These are phyloP conservation scores for Vanrija sp. DNA, from an alignment of 1,284 basidiomycete genomes.

Conservation along the genomic window DNA sequence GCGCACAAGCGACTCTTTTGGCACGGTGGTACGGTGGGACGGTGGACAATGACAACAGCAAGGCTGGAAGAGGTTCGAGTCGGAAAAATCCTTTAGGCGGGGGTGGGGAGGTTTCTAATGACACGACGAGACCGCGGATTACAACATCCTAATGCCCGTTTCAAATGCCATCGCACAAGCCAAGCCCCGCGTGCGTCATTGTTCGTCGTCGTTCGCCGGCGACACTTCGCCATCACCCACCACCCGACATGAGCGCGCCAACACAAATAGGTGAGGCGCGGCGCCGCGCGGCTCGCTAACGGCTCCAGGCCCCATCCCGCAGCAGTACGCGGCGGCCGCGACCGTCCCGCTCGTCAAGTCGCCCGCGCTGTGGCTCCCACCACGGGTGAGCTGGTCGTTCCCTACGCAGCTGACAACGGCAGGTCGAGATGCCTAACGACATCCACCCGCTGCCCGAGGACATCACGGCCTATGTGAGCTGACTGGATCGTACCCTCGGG, in stretches of 20 bases:
- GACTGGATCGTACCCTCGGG: neutral
- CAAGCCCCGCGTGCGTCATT: too few species aligned
- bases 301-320: conserved; percentile 38
- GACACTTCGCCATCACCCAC: neutral
- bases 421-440: conserved; percentile 80
- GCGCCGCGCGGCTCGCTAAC: neutral
- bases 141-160: too few species aligned
- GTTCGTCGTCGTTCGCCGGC: too few species aligned
- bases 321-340: conserved; percentile 69
- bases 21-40: too few species aligned
- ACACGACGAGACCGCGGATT: too few species aligned
- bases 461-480: conserved; percentile 75
- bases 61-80: too few species aligned
- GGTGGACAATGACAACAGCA: too few species aligned
- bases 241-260: neutral
- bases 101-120: too few species aligned
- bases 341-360: conserved; percentile 83
- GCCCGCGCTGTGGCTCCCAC: conserved; percentile 79
- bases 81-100: too few species aligned
- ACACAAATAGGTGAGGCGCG: conserved; percentile 18
- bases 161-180: too few species aligned
- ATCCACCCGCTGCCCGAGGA: conserved; percentile 88
- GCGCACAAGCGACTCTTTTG: too few species aligned
- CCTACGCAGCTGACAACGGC: neutral
- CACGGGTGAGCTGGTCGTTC: conserved; percentile 56